These are phyloP conservation scores for Paecilomyces formosus DNA, from an alignment of 2,329 filamentous ascomycete species.

Conservation along the genomic window DNA sequence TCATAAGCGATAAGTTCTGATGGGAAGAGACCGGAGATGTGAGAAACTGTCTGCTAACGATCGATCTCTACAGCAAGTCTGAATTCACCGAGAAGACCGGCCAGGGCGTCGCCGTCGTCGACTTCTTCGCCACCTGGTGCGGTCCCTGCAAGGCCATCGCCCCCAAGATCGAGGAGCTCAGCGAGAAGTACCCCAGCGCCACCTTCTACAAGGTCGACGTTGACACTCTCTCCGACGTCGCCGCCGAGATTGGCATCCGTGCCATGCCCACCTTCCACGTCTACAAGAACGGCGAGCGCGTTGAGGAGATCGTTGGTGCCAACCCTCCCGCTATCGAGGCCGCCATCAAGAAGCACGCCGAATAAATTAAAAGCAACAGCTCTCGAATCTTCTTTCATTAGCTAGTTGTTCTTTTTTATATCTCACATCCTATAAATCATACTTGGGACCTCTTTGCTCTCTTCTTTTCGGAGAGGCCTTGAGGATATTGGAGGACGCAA, in stretches of 20 bases:
- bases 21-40: no score
- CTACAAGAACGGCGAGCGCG: conserved; percentile 72
- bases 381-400: neutral
- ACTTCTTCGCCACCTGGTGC: conserved; percentile 88
- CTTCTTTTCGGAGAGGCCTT: neutral
- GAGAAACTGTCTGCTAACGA: conserved; percentile 8
- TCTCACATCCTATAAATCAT: neutral
- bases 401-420: neutral
- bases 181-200: conserved; percentile 49
- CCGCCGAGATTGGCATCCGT: conserved; percentile 68
- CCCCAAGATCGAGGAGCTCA: conserved; percentile 62
- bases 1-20: no score
- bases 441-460: neutral
- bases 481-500: neutral
- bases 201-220: conserved; percentile 89
- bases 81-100: conserved; percentile 51
- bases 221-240: conserved; percentile 68
- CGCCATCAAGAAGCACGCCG: conserved; percentile 17
- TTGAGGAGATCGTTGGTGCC: conserved; percentile 69
- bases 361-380: conserved; percentile 8
- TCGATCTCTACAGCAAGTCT: conserved; percentile 41
- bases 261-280: conserved; percentile 90
- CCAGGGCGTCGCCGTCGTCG: conserved; percentile 58
- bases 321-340: conserved; percentile 61
- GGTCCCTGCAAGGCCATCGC: conserved; percentile 90